Conservation (phyloP, 1,139 yeast genomes). For the Torulaspora pretoriensis region DNA sequence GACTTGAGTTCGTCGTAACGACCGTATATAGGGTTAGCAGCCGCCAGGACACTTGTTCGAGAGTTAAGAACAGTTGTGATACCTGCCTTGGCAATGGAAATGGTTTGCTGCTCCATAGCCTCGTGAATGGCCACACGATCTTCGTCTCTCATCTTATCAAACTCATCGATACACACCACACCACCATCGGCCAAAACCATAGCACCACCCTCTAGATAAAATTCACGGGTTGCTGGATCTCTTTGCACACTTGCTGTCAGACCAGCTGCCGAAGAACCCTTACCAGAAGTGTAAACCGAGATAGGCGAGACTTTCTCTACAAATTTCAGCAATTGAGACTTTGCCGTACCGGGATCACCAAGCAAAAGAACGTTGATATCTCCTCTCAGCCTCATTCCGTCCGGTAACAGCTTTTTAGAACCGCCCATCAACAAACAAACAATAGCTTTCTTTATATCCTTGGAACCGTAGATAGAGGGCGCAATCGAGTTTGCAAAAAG, state of each 20-base stretch:
- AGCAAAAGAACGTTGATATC: conserved; percentile 87
- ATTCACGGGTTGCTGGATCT: conserved; percentile 82
- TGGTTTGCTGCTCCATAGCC: conserved; percentile 99
- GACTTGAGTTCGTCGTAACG: conserved; percentile 92
- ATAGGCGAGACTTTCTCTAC: conserved; percentile 95
- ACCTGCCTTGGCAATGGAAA: conserved; percentile 99
- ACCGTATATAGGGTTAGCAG: conserved; percentile 97
- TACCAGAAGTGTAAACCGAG: conserved; percentile 95
- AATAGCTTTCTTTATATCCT: conserved; percentile 88
- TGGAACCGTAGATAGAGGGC: conserved; percentile 92
- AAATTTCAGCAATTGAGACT: conserved; percentile 89
- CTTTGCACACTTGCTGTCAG: conserved; percentile 96
- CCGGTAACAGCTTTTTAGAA: conserved; percentile 85
- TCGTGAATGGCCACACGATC: conserved; percentile 98
- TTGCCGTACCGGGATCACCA: conserved; percentile 99
- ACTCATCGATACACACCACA: conserved; percentile 97
- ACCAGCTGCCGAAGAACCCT: conserved; percentile 99
- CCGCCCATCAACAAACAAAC: conserved; percentile 94
- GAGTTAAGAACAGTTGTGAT: conserved; percentile 94
- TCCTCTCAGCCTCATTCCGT: conserved; percentile 95
- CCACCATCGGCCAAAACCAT: conserved; percentile 99
- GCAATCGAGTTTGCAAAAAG: conserved; percentile 87
- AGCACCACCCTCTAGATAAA: conserved; percentile 97
- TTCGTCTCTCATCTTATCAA: conserved; percentile 98
- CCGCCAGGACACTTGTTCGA: conserved; percentile 93